Evolutionary conservation across 768 basidiomycete genomes (phyloP), one percentile per base, ranked within the genome.

Genomic region (Cystobasidium ongulense): DNA sequence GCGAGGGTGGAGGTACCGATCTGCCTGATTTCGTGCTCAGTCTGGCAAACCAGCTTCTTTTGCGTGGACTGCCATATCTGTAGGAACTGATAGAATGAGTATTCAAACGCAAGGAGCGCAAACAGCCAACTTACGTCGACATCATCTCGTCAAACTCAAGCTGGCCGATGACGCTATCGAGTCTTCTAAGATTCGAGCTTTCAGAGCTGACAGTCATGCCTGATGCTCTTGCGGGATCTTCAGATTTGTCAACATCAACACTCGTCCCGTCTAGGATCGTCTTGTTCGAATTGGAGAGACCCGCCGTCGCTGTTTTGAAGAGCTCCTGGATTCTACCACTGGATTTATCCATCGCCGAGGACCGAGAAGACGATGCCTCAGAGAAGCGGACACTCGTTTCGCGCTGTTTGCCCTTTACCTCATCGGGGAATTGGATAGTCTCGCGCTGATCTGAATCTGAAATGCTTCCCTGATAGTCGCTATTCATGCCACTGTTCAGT

Each of bases 71-170:
- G 11, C 35, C 36, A 17, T 27, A 25, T 15, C 63, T 64, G 41
- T 41, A 18, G n/a, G 10, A 64, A 27, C 15, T 27, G 5, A 21
- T 23, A 29, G 11, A 23, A 31, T 27, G 3, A 59, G 57, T 13
- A 29, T n/a, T n/a, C n/a, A n/a, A n/a, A n/a, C 8, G 29, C 8
- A 23, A 54, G 21, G 53, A 8, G 29, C 57, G 25, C 13, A 10
- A 27, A 2, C 57, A 54, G 10, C 17, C 13, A 18, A 67, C 53
- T 41, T 35, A 71, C 68, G 10, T 71, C 46, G 50, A 54, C 23
- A n/a, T 43, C 33, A 41, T 25, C 13, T 71, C 68, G 35, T 54
- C 68, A 43, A 71, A 71, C 18, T 71, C 54, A 23, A 71, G 54
- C 54, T 71, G 68, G 21, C 41, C 41, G 25, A 71, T 36, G 4